Percentiles rank a stretch among this genome's conserved stretches.
Conservation (phyloP, 495 filamentous ascomycete species). For the Neurospora sp. region DNA sequence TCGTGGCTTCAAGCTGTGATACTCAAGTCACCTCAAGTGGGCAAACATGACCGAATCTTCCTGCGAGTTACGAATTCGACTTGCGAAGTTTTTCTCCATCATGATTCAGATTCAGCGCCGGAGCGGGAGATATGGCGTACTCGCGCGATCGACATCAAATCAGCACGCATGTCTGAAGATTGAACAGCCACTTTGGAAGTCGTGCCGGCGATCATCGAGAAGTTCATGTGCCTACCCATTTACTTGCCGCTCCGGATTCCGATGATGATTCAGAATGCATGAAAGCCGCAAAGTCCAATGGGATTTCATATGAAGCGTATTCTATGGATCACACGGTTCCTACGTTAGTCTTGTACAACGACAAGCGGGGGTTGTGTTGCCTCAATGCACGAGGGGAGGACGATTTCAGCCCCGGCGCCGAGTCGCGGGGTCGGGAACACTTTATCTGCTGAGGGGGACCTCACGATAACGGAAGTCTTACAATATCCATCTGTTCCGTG, state of each 20-base stretch:
- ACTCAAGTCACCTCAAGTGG: neutral
- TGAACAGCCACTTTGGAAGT: neutral
- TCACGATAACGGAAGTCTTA: neutral
- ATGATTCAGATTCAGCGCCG: neutral
- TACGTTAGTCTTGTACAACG: neutral
- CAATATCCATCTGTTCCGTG: neutral
- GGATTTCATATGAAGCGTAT: neutral
- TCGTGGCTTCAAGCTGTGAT: neutral
- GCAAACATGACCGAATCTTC: neutral
- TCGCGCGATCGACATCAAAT: neutral
- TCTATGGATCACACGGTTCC: neutral
- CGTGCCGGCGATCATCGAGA: neutral
- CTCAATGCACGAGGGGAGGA: neutral
- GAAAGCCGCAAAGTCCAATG: neutral
- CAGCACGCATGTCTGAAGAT: neutral
- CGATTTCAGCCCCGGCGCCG: neutral
- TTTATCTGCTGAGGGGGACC: no score
- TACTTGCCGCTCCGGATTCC: neutral
- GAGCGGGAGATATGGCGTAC: neutral
- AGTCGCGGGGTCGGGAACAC: neutral
- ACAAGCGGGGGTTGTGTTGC: neutral
- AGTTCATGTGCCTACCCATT: neutral
- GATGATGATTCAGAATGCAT: neutral
- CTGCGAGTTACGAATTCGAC: neutral
- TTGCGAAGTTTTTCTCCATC: neutral